A percentile compares a stretch with the other conserved stretches of the same genome.
Conservation (phyloP, 768 basidiomycete genomes). For the Termitomyces sp. region DNA sequence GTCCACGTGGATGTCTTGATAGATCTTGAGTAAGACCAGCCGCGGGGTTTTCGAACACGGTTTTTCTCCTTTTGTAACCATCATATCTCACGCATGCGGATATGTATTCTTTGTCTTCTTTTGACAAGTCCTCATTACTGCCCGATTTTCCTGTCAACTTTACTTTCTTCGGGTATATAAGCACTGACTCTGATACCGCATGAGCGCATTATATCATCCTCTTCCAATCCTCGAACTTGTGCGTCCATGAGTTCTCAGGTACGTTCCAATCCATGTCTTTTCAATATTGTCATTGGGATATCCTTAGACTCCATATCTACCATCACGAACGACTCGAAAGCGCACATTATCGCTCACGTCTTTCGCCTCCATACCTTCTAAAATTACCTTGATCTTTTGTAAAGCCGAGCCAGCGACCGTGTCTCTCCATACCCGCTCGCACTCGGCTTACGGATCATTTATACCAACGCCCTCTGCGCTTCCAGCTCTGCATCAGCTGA, state of each 20-base stretch:
- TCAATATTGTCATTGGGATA: too few species aligned
- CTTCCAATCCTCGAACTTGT: not conserved
- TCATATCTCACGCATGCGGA: not conserved
- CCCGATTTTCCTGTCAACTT: not conserved
- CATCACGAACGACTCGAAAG: constrained; percentile 9
- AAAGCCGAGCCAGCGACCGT: constrained; percentile 7
- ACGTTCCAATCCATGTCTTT: not conserved
- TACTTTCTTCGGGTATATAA: not conserved
- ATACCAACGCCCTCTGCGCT: constrained; percentile 16
- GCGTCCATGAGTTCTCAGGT: constrained; percentile 7
- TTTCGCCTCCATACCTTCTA: constrained; percentile 12
- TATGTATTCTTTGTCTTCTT: not conserved
- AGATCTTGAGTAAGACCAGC: not conserved
- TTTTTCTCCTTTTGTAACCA: not conserved
- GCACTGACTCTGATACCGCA: not conserved
- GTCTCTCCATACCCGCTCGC: constrained; percentile 7
- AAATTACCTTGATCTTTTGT: constrained; percentile 9
- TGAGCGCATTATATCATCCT: not conserved
- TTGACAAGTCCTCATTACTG: not conserved
- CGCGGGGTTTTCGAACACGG: not conserved
- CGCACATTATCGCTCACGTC: constrained; percentile 15
- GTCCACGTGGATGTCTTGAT: not conserved
- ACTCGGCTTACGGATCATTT: constrained; percentile 16
- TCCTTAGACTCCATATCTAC: not conserved
- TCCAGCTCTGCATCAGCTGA: constrained; percentile 10